Evolutionary conservation across 140 eudicot genomes (phyloP), one percentile per base, ranked within the genome.

Genomic region (Oenanthe javanica): DNA sequence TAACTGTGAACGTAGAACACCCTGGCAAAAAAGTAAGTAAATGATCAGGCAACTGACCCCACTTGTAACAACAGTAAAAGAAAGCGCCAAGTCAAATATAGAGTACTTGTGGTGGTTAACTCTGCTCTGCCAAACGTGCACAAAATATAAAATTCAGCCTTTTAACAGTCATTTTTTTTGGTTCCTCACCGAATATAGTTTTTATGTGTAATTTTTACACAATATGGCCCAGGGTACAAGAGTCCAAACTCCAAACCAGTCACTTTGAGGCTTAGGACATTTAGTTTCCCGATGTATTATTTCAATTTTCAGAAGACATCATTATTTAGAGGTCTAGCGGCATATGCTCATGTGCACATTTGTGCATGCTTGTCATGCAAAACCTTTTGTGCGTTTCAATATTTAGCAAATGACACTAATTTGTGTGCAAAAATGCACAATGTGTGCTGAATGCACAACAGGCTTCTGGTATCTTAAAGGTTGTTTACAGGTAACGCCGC

Each of bases 1-100:
- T 73, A 94, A 87, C 82, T 94, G 97, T 25, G 96, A 87, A 40
- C 87, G 99, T 69, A 94, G 78, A 74, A 87, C 86, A 79, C 97
- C 97, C 99, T 94, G 93, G 80, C 66, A 84, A 36, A 70, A 80
- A 76, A 57, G 31, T 36, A 75, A 50, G 21, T 6, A 46, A 73
- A 50, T 77, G 61, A 67, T 84, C 63, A 47, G 79, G 40, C 50
- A 81, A 79, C 70, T 67, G 79, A 40, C 10, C 40, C 51, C 73
- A 72, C 57, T 69, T 19, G 8, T 40, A 54, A 49, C 64, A 83
- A 79, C 79, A 48, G 27, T 49, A 63, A 18, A 57, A 77, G 66
- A 52, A 38, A 25, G 4, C 16, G 0, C 1, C 0, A 59, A 4
- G 66, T 55, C 5, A 4, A 42, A 19, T 23, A 63, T 67, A 67